A percentile compares a stretch with the other conserved stretches of the same genome.
Conservation (phyloP, 2,329 filamentous ascomycete genomes). For the Scytalidium lignicola region DNA sequence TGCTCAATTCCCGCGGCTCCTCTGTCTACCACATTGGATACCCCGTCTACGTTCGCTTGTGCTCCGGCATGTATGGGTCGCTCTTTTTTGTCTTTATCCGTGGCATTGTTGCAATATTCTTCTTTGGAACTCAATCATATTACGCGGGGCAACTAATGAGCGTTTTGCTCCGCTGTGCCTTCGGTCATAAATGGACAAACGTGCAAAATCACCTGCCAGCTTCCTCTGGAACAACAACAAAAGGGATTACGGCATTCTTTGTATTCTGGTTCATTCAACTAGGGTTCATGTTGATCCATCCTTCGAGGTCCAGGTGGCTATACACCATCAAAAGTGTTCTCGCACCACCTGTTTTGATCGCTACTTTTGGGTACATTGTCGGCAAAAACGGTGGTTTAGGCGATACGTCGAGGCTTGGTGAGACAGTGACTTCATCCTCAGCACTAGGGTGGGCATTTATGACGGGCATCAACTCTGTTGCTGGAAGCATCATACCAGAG, state of each 20-base stretch:
- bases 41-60: constrained; percentile 7
- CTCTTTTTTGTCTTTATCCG: constrained; percentile 30
- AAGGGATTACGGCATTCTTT: constrained; percentile 46
- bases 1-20: constrained; percentile 3
- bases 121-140: constrained; percentile 60
- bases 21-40: constrained; percentile 4
- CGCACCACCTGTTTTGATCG: constrained; percentile 53
- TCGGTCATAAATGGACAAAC: constrained; percentile 29
- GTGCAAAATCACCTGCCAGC: constrained; percentile 44
- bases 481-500: constrained; percentile 26
- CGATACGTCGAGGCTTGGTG: not conserved
- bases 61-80: constrained; percentile 38
- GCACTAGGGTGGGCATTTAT: constrained; percentile 24
- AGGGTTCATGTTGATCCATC: constrained; percentile 21
- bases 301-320: constrained; percentile 35
- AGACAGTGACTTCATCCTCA: not conserved
- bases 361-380: constrained; percentile 56
- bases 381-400: constrained; percentile 42
- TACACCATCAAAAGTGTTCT: constrained; percentile 42
- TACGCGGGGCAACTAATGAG: constrained; percentile 47
- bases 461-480: constrained; percentile 28
- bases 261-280: constrained; percentile 48
- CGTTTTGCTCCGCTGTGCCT: constrained; percentile 37
- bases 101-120: constrained; percentile 38
- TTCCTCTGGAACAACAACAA: constrained; percentile 42